phyloP scores from a whole-genome alignment of 139 green algal species.

The Zygnema cylindricum region DNA sequence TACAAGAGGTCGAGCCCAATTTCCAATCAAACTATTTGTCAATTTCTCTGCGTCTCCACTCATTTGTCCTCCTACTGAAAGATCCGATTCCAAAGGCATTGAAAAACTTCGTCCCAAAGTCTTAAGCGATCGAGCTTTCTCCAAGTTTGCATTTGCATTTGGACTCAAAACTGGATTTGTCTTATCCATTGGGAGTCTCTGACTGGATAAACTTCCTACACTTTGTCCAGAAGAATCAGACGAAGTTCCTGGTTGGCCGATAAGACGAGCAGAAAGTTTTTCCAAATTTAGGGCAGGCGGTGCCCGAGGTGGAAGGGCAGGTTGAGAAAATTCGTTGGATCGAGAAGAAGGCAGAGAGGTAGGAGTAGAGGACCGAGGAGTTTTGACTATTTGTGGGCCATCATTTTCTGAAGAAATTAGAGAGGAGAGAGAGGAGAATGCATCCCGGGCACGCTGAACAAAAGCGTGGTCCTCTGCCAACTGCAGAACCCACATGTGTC shows the following conservation, averaged over 20 bases:
- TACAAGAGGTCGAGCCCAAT: neutral
- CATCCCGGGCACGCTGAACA: neutral
- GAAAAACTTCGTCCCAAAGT: neutral
- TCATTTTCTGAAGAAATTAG: neutral
- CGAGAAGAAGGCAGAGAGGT: neutral
- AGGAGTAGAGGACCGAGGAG: neutral
- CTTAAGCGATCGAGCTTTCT: neutral
- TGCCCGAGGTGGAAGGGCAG: neutral
- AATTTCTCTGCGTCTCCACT: neutral
- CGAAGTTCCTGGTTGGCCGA: neutral
- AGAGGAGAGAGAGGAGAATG: constrained; percentile 11
- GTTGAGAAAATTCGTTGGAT: neutral
- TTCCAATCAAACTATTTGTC: neutral
- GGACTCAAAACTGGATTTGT: neutral
- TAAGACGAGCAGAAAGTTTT: neutral
- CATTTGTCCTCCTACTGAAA: neutral
- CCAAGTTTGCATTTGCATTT: neutral
- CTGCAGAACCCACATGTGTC: neutral
- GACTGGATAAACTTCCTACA: neutral
- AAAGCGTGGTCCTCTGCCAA: constrained; percentile 7
- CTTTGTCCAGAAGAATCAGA: neutral
- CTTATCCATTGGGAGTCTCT: neutral
- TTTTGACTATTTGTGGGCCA: neutral
- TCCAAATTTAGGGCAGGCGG: neutral
- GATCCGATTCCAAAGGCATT: neutral